Conservation (phyloP, 805 yeast species). For the Kodamaea leandrae region DNA sequence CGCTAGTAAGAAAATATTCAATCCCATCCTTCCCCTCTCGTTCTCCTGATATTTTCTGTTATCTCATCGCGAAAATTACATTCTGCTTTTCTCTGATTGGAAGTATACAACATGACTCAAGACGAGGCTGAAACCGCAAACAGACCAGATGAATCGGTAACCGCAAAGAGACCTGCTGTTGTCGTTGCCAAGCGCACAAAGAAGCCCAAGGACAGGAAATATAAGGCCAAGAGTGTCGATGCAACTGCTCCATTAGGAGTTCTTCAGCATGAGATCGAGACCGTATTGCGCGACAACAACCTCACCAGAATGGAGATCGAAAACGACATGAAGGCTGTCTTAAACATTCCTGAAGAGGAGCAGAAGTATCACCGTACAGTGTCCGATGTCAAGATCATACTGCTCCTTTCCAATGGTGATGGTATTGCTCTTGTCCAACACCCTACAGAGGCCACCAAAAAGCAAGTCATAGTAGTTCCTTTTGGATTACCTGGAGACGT, state of each 20-base stretch:
- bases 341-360: conserved; percentile 55
- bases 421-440: conserved; percentile 72
- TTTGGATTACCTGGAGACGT: conserved; percentile 86
- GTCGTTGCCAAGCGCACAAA: conserved; percentile 12
- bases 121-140: background rate
- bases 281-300: conserved; percentile 43
- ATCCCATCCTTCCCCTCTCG: too few species aligned
- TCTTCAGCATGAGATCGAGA: conserved; percentile 67
- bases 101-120: background rate
- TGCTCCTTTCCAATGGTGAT: conserved; percentile 77
- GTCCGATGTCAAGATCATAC: conserved; percentile 53
- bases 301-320: conserved; percentile 47
- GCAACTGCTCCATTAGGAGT: conserved; percentile 81
- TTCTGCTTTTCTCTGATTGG: background rate
- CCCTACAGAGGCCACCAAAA: conserved; percentile 44
- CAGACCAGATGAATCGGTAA: too few species aligned
- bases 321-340: conserved; percentile 64
- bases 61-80: conserved; percentile 1
- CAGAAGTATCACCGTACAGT: conserved; percentile 58
- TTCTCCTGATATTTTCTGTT: background rate
- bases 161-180: conserved; percentile 4
- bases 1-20: too few species aligned
- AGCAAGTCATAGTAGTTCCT: conserved; percentile 76
- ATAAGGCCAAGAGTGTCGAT: conserved; percentile 63
- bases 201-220: conserved; percentile 44